phyloP scores from a whole-genome alignment of 805 yeast species.

The Aciculoconidium aculeatum region DNA sequence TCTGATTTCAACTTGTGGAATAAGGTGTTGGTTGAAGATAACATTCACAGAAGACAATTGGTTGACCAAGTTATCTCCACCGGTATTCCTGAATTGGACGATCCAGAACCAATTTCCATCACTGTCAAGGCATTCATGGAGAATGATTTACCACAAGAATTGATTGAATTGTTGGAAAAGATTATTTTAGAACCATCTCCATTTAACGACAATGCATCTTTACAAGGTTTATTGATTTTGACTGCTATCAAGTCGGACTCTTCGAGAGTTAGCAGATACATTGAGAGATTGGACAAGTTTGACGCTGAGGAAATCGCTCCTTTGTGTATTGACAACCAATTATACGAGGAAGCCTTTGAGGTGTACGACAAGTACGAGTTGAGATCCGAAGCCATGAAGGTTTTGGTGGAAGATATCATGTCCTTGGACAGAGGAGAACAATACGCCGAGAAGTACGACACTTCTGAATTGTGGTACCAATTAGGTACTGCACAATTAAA shows the following conservation, averaged over 20 bases:
- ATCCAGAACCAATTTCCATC: slow-evolving; percentile 89
- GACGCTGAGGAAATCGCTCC: slow-evolving; percentile 94
- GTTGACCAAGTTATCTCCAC: slow-evolving; percentile 93
- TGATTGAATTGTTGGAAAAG: slow-evolving; percentile 91
- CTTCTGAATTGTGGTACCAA: slow-evolving; percentile 87
- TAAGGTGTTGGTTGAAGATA: slow-evolving; percentile 67
- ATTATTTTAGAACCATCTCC: slow-evolving; percentile 96
- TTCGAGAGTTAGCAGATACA: slow-evolving; percentile 72
- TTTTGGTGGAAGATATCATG: slow-evolving; percentile 86
- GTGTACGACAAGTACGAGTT: slow-evolving; percentile 82
- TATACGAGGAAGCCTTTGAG: slow-evolving; percentile 91
- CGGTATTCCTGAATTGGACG: slow-evolving; percentile 90
- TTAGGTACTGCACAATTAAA: slow-evolving; percentile 94
- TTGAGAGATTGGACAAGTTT: slow-evolving; percentile 84
- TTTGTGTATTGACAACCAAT: slow-evolving; percentile 80
- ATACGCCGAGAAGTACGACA: slow-evolving; percentile 85
- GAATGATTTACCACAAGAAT: slow-evolving; percentile 85
- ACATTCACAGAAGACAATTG: slow-evolving; percentile 82
- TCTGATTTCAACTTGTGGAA: slow-evolving; percentile 85
- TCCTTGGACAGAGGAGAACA: slow-evolving; percentile 92
- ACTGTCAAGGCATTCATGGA: slow-evolving; percentile 96
- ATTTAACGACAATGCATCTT: slow-evolving; percentile 88
- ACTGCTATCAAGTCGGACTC: slow-evolving; percentile 96
- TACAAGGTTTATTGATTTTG: slow-evolving; percentile 86
- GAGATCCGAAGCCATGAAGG: slow-evolving; percentile 76